Base-by-base conservation (phyloP, 352 stramenopile species). In the Phytopythium ostracodes region DNA sequence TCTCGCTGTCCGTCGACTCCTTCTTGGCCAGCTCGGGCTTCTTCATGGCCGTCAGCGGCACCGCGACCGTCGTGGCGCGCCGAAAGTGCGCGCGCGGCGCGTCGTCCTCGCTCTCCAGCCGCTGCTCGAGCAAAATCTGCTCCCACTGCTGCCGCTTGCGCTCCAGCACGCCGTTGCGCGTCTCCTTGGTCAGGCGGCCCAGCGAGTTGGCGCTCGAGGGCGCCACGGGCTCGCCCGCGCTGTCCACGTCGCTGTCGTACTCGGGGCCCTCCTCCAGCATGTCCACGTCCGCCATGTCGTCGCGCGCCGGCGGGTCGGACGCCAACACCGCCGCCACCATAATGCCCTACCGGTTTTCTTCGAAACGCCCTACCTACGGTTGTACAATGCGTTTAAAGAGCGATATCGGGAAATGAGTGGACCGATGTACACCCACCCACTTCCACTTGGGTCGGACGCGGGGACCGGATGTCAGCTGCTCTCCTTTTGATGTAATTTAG, bases 1-100 rank as follows among this genome's bases (percentile, higher is more conserved):
- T 75, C 56, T 71, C 68, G n/a, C 58, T 51, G 35, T 71, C 59
- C 12, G 33, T 60, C 17, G 64, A 56, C 15, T 51, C 27, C 6
- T 50, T 56, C 35, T 62, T 60, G 46, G 56, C 57, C 25, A 55
- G 33, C 44, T 60, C 47, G 36, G 71, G 61, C 17, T 46, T 61
- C 59, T 57, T 56, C 20, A 54, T 36, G 2, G 43, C 17, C 27
- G 44, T 20, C 8, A 66, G 31, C 18, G 79, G 72, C 20, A 89
- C 72, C 12, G 74, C 68, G 25, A 88, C 79, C 1, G 81, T 91
- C 31, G 63, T 71, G 7, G 81, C 81, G 5, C 81, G 81, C 18
- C 74, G 79, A 25, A 89, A 76, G 29, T 71, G 65, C 35, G 64
- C 40, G 25, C 44, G 56, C 46, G 64, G 62, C 25, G 40, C n/a